phyloP scores from a whole-genome alignment of 257 asterid genomes.

The Cynanchum wilfordii region DNA sequence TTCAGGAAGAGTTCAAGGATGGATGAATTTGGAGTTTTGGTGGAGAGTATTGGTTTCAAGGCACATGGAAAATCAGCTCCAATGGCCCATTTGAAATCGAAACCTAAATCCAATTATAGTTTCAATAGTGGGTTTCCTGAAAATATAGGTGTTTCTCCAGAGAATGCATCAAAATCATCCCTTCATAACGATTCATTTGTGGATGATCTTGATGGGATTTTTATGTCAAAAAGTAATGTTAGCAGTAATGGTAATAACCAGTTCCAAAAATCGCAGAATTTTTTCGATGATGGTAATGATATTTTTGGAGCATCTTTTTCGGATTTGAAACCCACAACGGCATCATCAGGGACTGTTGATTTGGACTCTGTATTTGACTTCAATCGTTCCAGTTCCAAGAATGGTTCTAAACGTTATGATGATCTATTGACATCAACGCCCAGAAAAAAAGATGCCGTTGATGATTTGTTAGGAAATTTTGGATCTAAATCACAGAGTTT shows the following conservation, averaged over 20 bases:
- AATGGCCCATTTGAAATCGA: conserved; percentile 59
- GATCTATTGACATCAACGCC: conserved; percentile 39
- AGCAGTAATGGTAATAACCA: background rate
- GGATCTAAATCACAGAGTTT: conserved; percentile 26
- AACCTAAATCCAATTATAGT: conserved; percentile 26
- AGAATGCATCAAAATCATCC: conserved; percentile 22
- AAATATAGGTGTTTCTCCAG: conserved; percentile 18
- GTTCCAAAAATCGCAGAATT: conserved; percentile 22
- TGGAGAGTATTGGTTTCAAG: conserved; percentile 76
- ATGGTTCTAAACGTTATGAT: conserved; percentile 29
- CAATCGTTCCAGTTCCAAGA: conserved; percentile 15
- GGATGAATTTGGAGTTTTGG: conserved; percentile 86
- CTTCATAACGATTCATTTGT: conserved; percentile 32
- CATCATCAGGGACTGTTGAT: conserved; percentile 36
- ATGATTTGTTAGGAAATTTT: conserved; percentile 51
- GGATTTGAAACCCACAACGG: conserved; percentile 26
- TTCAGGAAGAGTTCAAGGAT: conserved; percentile 21
- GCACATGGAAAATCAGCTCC: conserved; percentile 69
- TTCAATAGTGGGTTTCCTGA: conserved; percentile 21
- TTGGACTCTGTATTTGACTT: conserved; percentile 43
- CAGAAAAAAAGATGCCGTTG: conserved; percentile 29
- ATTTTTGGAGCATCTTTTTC: conserved; percentile 44
- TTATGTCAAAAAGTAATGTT: conserved; percentile 29
- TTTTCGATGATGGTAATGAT: conserved; percentile 36
- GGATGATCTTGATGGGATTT: conserved; percentile 70